These are phyloP conservation scores for Filosporella fistucella DNA, from an alignment of 495 filamentous ascomycete species.

Conservation along the genomic window DNA sequence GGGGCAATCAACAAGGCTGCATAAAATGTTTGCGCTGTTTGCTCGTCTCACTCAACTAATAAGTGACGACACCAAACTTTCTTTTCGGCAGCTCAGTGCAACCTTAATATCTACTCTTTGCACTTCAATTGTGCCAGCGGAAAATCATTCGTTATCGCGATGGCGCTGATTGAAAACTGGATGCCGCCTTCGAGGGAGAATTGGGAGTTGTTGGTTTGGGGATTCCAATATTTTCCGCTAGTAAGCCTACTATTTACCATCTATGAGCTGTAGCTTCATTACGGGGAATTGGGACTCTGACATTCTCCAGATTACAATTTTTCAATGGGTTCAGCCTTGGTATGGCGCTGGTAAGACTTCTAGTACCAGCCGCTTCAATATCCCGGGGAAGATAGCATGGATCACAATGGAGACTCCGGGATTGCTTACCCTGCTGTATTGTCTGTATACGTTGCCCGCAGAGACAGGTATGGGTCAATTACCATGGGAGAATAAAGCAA, in stretches of 20 bases:
- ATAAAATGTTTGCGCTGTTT: neutral
- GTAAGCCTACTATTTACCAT: constrained; percentile 8
- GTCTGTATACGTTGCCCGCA: constrained; percentile 60
- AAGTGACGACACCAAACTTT: constrained; percentile 12
- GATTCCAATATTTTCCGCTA: constrained; percentile 22
- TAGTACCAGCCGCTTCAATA: constrained; percentile 61
- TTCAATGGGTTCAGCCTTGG: constrained; percentile 51
- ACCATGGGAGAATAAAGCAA: constrained; percentile 65
- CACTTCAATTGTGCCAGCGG: neutral
- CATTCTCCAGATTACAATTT: constrained; percentile 11
- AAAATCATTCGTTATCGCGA: constrained; percentile 4
- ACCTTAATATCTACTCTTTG: neutral
- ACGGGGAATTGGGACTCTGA: no score
- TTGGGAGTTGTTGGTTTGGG: constrained; percentile 17
- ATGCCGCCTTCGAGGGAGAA: constrained; percentile 20
- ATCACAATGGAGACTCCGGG: constrained; percentile 79
- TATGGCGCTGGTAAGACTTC: constrained; percentile 89
- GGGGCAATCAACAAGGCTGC: constrained; percentile 9
- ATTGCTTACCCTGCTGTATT: constrained; percentile 72
- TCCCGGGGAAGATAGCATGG: constrained; percentile 88
- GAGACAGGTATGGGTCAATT: constrained; percentile 43
- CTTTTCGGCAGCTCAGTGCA: no score
- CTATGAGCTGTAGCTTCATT: neutral
- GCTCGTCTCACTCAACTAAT: neutral
- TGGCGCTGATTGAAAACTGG: constrained; percentile 22